Evolutionary conservation across 2,329 filamentous ascomycete species (phyloP).

Genomic region (Neonectria hederae): DNA sequence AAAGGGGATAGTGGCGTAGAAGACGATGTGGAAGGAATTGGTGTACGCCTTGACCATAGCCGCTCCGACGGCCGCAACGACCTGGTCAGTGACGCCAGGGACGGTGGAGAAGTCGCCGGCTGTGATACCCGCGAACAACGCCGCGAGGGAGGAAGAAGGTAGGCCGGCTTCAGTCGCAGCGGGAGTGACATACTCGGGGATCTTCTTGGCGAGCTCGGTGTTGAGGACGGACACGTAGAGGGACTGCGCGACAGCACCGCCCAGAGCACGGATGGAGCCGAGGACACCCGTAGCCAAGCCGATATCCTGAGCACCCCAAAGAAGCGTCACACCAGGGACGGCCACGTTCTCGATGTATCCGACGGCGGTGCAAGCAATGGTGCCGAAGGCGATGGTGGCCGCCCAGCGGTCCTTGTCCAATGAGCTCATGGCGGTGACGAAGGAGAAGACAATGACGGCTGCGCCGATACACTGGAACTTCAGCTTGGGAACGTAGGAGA

Average conservation of each 20-base stretch:
- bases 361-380: constrained; percentile 45
- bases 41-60: constrained; percentile 54
- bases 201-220: constrained; percentile 47
- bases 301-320: constrained; percentile 58
- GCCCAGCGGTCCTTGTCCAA: constrained; percentile 42
- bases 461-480: constrained; percentile 48
- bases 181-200: constrained; percentile 47
- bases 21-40: constrained; percentile 56
- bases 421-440: constrained; percentile 46
- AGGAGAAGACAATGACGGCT: constrained; percentile 44
- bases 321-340: constrained; percentile 55
- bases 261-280: constrained; percentile 55
- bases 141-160: constrained; percentile 43
- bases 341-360: constrained; percentile 53
- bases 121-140: constrained; percentile 47
- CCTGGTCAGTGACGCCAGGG: constrained; percentile 46
- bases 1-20: constrained; percentile 52
- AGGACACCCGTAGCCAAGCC: constrained; percentile 56
- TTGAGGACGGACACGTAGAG: constrained; percentile 50
- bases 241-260: constrained; percentile 50
- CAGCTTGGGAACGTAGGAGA: constrained; percentile 50
- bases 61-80: constrained; percentile 45
- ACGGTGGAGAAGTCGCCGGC: constrained; percentile 46
- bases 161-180: constrained; percentile 50
- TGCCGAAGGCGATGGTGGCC: constrained; percentile 46